phyloP scores from a whole-genome alignment of 495 filamentous ascomycete genomes.

The Echria macrotheca region DNA sequence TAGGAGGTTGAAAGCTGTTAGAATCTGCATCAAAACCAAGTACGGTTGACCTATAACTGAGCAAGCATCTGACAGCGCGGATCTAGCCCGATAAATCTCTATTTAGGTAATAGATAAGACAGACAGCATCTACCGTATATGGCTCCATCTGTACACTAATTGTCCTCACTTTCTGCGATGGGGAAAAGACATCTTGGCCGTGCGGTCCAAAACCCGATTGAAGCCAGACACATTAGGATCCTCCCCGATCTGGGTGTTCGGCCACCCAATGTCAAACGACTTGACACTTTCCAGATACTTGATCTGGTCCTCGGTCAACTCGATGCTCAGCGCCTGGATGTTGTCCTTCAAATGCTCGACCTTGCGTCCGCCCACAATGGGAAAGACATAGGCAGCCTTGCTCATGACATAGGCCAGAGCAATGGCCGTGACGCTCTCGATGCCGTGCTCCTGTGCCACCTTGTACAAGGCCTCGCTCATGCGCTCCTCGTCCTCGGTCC shows the following conservation, averaged over 20 bases:
- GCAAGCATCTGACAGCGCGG: too few species aligned
- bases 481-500: conserved; percentile 35
- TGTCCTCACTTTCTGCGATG: too few species aligned
- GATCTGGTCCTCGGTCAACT: conserved; percentile 52
- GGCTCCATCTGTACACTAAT: too few species aligned
- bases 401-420: conserved; percentile 52
- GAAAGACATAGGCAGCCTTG: conserved; percentile 46
- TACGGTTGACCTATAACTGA: too few species aligned
- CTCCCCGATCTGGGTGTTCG: conserved; percentile 39
- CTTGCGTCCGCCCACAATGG: conserved; percentile 53
- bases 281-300: conserved; percentile 47
- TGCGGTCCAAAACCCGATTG: conserved; percentile 3
- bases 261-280: conserved; percentile 51
- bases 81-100: too few species aligned
- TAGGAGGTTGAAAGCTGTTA: too few species aligned
- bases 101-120: too few species aligned
- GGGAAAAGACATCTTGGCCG: conserved; percentile 3
- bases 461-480: conserved; percentile 44
- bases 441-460: conserved; percentile 47
- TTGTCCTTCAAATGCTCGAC: conserved; percentile 60
- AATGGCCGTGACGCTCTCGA: conserved; percentile 34
- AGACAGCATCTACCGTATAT: too few species aligned
- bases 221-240: conserved; percentile 22
- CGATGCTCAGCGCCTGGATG: conserved; percentile 52
- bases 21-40: too few species aligned